Evolutionary conservation across 495 filamentous ascomycete genomes (phyloP), one percentile per base, ranked within the genome.

Genomic region (Podospora pseudopauciseta): DNA sequence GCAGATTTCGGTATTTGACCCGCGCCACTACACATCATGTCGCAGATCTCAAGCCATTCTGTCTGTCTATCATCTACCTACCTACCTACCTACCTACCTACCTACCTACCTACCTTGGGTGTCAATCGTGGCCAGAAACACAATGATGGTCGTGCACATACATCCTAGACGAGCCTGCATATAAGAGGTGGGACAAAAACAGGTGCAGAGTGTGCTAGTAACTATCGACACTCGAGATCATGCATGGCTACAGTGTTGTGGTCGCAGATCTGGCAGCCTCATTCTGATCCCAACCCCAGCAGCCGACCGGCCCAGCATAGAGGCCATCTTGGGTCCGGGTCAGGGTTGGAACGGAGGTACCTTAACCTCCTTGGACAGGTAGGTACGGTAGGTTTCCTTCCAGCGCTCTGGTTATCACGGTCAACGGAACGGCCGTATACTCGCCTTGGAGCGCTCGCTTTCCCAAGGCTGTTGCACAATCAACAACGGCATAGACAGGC

Each of bases 1-100:
- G 58, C 67, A 69, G 67, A 71, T 71, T 65, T 71, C 74, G 68
- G 73, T 60, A 74, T 60, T 68, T 56, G 57, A 65, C 23, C 65
- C 63, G 70, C 71, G 65, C 27, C 65, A 72, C 68, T 53, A 55
- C 27, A 56, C 3, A 64, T 64, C 56, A 11, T 68, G 64, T 66
- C 65, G 63, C 68, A 69, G 66, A 69, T 68, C 57, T 49, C 30
- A 32, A 32, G 30, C 30, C 30, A 32, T 32, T 32, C 4, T 7
- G 30, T 32, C 30, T 32, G 30, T 32, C 30, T 32, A 32, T 32
- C 30, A 32, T 32, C 23, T 23, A 23, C 23, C 23, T 23, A 23
- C 23, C 23, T 23, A 23, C 23, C 23, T 23, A 23, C 23, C 23
- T 23, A 23, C 23, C 23, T 23, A 23, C 23, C 23, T 23, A 23